Conservation (phyloP, 2,329 filamentous ascomycete species). For the Hymenoscyphus albidus region DNA sequence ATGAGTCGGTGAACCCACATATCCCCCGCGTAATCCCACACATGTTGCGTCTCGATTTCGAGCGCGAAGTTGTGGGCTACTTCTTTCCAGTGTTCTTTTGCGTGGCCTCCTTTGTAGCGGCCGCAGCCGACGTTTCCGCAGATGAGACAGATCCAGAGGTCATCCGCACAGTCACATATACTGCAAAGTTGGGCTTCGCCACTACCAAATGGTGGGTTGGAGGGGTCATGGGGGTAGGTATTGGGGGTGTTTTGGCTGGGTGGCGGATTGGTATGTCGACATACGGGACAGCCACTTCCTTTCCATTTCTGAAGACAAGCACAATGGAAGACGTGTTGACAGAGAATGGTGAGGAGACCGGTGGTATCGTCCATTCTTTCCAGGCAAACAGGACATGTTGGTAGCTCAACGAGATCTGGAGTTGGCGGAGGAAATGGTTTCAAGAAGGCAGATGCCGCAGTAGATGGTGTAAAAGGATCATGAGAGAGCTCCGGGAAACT, state of each 20-base stretch:
- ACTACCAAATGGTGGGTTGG: conserved; percentile 57
- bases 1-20: conserved; percentile 95
- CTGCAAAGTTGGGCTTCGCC: conserved; percentile 68
- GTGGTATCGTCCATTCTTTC: conserved; percentile 98
- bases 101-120: conserved; percentile 88
- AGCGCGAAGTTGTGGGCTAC: conserved; percentile 89
- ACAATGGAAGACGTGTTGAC: conserved; percentile 97
- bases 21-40: conserved; percentile 97
- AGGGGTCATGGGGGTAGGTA: conserved; percentile 39
- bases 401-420: conserved; percentile 81
- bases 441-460: conserved; percentile 35
- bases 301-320: conserved; percentile 96
- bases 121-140: conserved; percentile 92
- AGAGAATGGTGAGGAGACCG: conserved; percentile 89
- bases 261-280: conserved; percentile 71
- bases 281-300: conserved; percentile 89
- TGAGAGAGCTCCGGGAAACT: conserved; percentile 58
- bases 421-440: conserved; percentile 65
- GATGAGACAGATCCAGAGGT: conserved; percentile 93
- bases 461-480: conserved; percentile 62
- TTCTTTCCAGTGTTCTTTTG: conserved; percentile 88
- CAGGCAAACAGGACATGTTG: conserved; percentile 92
- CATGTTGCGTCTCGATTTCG: conserved; percentile 87
- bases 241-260: conserved; percentile 22
- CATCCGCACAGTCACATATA: conserved; percentile 73